Conservation (phyloP, 2,329 filamentous ascomycete genomes). For the Fusarium pininemorale region DNA sequence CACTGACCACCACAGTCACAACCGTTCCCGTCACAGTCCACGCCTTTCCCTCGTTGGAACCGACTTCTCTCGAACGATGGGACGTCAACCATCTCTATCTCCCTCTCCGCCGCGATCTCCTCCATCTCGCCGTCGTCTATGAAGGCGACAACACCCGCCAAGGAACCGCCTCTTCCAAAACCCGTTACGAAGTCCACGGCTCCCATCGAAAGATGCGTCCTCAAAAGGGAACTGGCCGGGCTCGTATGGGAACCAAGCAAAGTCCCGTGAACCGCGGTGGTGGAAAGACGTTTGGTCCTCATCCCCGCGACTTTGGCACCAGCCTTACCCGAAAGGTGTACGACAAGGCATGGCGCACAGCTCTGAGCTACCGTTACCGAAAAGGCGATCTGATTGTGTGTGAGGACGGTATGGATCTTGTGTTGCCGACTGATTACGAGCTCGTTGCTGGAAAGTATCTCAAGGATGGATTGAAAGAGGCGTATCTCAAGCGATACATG, state of each 20-base stretch:
- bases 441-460: slow-evolving; percentile 54
- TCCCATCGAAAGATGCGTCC: slow-evolving; percentile 82
- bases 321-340: slow-evolving; percentile 88
- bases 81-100: slow-evolving; percentile 84
- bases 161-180: slow-evolving; percentile 86
- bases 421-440: slow-evolving; percentile 60
- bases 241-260: slow-evolving; percentile 83
- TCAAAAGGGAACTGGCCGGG: slow-evolving; percentile 86
- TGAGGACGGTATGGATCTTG: slow-evolving; percentile 78
- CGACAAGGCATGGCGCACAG: slow-evolving; percentile 93
- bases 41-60: slow-evolving; percentile 89
- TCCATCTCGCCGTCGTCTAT: slow-evolving; percentile 91
- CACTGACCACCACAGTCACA: slow-evolving; percentile 53
- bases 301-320: slow-evolving; percentile 90
- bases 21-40: slow-evolving; percentile 87
- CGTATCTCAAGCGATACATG: slow-evolving; percentile 70
- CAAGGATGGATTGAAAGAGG: slow-evolving; percentile 59
- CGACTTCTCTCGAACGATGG: slow-evolving; percentile 79
- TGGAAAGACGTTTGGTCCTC: slow-evolving; percentile 89
- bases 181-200: slow-evolving; percentile 82
- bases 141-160: slow-evolving; percentile 90
- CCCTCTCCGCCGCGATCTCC: slow-evolving; percentile 87
- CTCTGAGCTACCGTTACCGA: slow-evolving; percentile 89
- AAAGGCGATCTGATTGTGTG: slow-evolving; percentile 88
- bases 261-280: slow-evolving; percentile 85